Percentiles rank a stretch among this genome's conserved stretches.
phyloP scores from a whole-genome alignment of 164 flowering plant genomes.

The Vitis vinifera region DNA sequence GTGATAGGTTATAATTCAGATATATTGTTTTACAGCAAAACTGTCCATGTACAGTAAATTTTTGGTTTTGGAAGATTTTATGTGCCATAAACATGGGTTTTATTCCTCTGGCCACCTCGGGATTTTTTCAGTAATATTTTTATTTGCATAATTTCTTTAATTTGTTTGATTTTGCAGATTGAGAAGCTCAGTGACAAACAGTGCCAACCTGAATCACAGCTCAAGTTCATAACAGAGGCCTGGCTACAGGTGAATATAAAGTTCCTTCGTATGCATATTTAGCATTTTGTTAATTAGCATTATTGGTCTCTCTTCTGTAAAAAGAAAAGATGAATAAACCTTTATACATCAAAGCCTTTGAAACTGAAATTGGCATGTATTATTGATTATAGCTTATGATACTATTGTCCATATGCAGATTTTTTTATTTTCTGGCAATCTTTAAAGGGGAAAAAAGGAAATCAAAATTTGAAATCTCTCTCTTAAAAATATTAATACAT shows the following conservation, averaged over 20 bases:
- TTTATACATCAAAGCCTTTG: too few relatives aligned
- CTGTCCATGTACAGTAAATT: too few relatives aligned
- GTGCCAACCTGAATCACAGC: constrained; percentile 56
- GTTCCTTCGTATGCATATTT: background rate
- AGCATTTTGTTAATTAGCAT: background rate
- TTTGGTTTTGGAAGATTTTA: too few relatives aligned
- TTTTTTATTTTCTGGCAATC: too few relatives aligned
- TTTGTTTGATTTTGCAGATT: constrained; percentile 27
- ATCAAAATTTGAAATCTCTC: too few relatives aligned
- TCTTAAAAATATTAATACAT: too few relatives aligned
- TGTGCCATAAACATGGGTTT: background rate
- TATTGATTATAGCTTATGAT: background rate
- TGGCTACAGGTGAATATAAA: constrained; percentile 57
- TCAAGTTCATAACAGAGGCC: constrained; percentile 69
- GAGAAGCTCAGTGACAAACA: constrained; percentile 58
- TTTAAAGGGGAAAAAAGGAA: too few relatives aligned
- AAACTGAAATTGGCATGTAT: background rate
- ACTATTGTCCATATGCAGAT: too few relatives aligned
- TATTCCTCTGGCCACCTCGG: background rate
- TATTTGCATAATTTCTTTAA: background rate
- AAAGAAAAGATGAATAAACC: background rate
- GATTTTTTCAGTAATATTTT: background rate
- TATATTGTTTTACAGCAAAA: background rate
- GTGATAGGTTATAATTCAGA: too few relatives aligned
- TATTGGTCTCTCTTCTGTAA: background rate